Base-by-base conservation (phyloP, 805 yeast genomes). In the Candida corydali region DNA sequence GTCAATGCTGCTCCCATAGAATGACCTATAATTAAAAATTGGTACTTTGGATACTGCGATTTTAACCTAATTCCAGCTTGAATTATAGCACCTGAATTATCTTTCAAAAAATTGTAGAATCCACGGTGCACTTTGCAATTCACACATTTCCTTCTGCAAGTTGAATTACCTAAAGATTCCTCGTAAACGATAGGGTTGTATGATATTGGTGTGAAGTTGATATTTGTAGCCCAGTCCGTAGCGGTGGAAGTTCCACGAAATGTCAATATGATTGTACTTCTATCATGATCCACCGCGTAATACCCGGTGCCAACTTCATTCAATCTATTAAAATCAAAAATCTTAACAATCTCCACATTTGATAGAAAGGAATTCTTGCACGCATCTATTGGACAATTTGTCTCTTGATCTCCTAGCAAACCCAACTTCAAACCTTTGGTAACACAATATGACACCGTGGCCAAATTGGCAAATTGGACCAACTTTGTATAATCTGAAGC, bases 1-100 rank as follows among this genome's bases (percentile, higher is more conserved):
- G 88, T 81, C 35, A 82, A 54, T 0, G 89, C 88, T 5, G 81
- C 94, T 3, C 88, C 89, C 28, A 85, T 57, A 0, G 93, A 85
- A 56, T 86, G 95, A 0, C 94, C 94, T 1, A 79, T 63, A 1
- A 81, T 66, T 1, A 73, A 65, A 4, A 82, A 40, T 15, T 63
- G 52, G 51, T 78, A 81, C 17, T 65, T 69, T 0, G 78, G 74
- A 47, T 70, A 57, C 14, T 61, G 48, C 8, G 54, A 40, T 15
- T 60, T 52, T 14, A 70, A 47, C 2, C 46, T 42, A 10, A 57
- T 47, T 1, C 80, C 59, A 6, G 50, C 55, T 8, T 57, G 44
- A 24, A 73, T 51, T 23, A 72, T 61, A 8, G 56, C 46, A 2
- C 51, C 57, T 32, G 69, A 61, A 41, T 76, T 66, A 10, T 61